These are phyloP conservation scores for Melanomma pulvis-pyrius DNA, from an alignment of 495 filamentous ascomycete species.

Conservation along the genomic window DNA sequence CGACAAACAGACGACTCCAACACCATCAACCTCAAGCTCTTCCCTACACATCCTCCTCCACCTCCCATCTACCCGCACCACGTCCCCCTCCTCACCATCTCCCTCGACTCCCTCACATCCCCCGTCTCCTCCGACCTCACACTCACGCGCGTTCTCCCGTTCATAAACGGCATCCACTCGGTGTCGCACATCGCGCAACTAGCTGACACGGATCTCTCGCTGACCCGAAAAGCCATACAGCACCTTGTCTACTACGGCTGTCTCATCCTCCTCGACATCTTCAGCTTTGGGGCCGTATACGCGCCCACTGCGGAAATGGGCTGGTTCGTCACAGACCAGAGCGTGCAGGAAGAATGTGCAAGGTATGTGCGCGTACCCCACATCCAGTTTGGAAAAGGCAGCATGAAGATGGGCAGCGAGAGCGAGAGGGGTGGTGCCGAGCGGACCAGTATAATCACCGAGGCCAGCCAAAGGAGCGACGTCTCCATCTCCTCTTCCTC, in stretches of 20 bases:
- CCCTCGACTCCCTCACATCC: slow-evolving; percentile 57
- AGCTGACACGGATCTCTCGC: slow-evolving; percentile 81
- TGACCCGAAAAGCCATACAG: slow-evolving; percentile 79
- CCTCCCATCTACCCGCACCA: slow-evolving; percentile 80
- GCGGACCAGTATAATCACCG: slow-evolving; percentile 3
- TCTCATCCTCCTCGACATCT: slow-evolving; percentile 84
- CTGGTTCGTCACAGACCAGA: slow-evolving; percentile 68
- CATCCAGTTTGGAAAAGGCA: background rate
- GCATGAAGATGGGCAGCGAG: slow-evolving; percentile 35
- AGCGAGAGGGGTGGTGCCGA: slow-evolving; percentile 5
- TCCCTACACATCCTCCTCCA: slow-evolving; percentile 77
- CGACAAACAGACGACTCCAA: slow-evolving; percentile 76
- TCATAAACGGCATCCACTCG: slow-evolving; percentile 88
- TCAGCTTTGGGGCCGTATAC: slow-evolving; percentile 89
- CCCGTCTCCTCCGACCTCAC: slow-evolving; percentile 83
- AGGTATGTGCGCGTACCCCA: slow-evolving; percentile 66
- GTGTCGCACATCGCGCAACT: slow-evolving; percentile 79
- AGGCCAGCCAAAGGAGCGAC: slow-evolving; percentile 1
- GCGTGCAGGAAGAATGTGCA: slow-evolving; percentile 81
- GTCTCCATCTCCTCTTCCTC: background rate
- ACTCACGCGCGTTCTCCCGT: slow-evolving; percentile 68
- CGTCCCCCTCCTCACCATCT: slow-evolving; percentile 86
- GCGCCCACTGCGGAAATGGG: slow-evolving; percentile 77
- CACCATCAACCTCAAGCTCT: slow-evolving; percentile 94
- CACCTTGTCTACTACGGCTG: slow-evolving; percentile 92